Evolutionary conservation across 2,329 filamentous ascomycete genomes (phyloP), one percentile per base, ranked within the genome.

Genomic region (Colletotrichum falcatum): DNA sequence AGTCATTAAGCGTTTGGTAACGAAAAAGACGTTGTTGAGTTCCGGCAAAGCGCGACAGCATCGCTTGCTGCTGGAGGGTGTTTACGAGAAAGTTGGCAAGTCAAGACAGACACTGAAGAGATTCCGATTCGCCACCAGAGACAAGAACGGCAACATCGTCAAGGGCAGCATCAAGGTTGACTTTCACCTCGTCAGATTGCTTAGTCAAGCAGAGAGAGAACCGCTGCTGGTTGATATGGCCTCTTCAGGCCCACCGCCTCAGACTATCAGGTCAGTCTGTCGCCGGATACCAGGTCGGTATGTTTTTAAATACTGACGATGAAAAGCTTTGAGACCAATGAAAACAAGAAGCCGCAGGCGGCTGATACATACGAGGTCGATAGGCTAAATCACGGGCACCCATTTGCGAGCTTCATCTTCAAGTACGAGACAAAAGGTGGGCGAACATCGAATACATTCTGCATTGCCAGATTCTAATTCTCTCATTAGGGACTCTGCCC

Each of bases 341-440:
- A 33, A n/a, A 30, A 20, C 18, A 46, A 33, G 26, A 46, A 46
- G 18, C 5, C 18, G 9, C 39, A 30, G 6, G 56, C 28, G 16
- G 39, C 56, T 6, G 18, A 59, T 39, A 33, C 56, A 12, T 59
- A 59, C 9, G 26, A 59, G 11, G 11, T 46, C 18, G 46, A 59
- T 5, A 42, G 39, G 8, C n/a, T 62, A 20, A 53, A 62, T 8
- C 33, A 53, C 3, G 60, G 35, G 8, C 30, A n/a, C 1, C 60
- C 60, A 11, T n/a, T 62, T 2, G 60, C 44, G 1, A 18, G 20
- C n/a, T 53, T 62, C 20, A 16, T 51, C 8, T 62, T 53, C 60
- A 39, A 35, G 16, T 53, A 62, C n/a, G 26, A 46, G 23, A 35
- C 60, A 20, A 12, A 20, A 53, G 30, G 60, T 53, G 23, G 11